phyloP scores from a whole-genome alignment of 805 yeast species.

The Starmera quercuum region DNA sequence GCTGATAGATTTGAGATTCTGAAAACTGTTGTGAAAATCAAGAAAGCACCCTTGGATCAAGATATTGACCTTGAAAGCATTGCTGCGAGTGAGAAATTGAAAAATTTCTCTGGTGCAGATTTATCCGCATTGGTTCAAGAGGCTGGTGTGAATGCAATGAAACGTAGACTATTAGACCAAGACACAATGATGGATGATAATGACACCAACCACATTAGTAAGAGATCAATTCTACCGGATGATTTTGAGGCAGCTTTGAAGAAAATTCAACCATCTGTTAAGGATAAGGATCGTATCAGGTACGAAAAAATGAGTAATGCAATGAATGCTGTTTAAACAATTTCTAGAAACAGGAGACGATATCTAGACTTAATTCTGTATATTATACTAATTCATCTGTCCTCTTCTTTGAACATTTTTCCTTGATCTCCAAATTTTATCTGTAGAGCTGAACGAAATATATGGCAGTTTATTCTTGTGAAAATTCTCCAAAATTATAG shows the following conservation, averaged over 20 bases:
- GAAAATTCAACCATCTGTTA: conserved; percentile 83
- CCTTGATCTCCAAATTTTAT: conserved; percentile 51
- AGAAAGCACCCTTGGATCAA: conserved; percentile 64
- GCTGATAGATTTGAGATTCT: conserved; percentile 78
- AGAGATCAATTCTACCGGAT: conserved; percentile 46
- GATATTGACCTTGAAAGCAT: conserved; percentile 54
- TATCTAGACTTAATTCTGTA: not conserved
- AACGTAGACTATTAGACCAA: conserved; percentile 58
- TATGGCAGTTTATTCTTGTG: conserved; percentile 32
- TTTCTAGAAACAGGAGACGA: conserved; percentile 3
- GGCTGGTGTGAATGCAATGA: conserved; percentile 85
- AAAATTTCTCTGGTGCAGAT: conserved; percentile 95
- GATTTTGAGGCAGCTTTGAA: conserved; percentile 70
- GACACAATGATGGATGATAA: conserved; percentile 39
- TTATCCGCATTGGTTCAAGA: conserved; percentile 86
- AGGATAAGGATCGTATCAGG: conserved; percentile 72
- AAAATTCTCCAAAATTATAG: conserved; percentile 9
- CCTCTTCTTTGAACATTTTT: conserved; percentile 45
- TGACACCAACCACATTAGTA: conserved; percentile 28
- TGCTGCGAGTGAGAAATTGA: conserved; percentile 72
- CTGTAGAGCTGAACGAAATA: conserved; percentile 36
- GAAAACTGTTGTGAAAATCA: conserved; percentile 61
- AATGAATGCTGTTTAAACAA: conserved; percentile 54
- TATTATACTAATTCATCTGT: conserved; percentile 16
- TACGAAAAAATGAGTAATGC: conserved; percentile 69